Conservation (phyloP, 2,329 filamentous ascomycete species). For the Knoxdaviesia capensis region DNA sequence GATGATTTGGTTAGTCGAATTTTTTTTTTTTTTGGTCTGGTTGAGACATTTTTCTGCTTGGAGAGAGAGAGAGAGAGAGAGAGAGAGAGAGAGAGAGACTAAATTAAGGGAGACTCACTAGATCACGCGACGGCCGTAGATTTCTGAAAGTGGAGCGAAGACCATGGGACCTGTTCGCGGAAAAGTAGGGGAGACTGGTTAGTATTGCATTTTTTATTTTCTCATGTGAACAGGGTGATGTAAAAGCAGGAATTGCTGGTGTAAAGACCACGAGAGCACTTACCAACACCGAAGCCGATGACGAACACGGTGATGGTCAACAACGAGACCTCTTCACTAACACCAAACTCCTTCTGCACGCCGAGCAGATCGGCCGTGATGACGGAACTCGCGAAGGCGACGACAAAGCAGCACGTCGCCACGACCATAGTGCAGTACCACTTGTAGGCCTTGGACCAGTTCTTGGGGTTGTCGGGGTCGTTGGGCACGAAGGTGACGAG, state of each 20-base stretch:
- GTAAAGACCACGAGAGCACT: conserved; percentile 6
- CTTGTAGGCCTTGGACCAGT: conserved; percentile 60
- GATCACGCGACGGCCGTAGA: conserved; percentile 50
- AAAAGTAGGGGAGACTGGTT: not conserved
- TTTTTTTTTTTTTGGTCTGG: not conserved
- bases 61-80: not conserved
- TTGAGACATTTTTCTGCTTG: not conserved
- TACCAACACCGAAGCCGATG: conserved; percentile 59
- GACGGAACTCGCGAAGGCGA: conserved; percentile 51
- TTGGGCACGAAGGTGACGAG: conserved; percentile 46
- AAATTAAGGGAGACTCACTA: conserved; percentile 25
- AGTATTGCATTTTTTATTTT: not conserved
- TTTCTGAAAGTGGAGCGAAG: conserved; percentile 61
- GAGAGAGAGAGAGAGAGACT: not conserved
- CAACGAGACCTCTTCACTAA: conserved; percentile 53
- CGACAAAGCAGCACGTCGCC: conserved; percentile 54
- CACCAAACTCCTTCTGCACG: conserved; percentile 40
- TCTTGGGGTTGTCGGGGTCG: conserved; percentile 67
- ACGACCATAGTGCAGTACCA: conserved; percentile 81
- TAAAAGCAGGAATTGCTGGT: not conserved
- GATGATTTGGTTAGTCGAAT: conserved; percentile 3
- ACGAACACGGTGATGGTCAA: conserved; percentile 61
- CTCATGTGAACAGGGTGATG: not conserved
- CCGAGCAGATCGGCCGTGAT: conserved; percentile 58
- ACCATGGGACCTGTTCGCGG: conserved; percentile 41